Evolutionary conservation across 2,329 filamentous ascomycete species (phyloP).

Genomic region (Penicillium concentricum): DNA sequence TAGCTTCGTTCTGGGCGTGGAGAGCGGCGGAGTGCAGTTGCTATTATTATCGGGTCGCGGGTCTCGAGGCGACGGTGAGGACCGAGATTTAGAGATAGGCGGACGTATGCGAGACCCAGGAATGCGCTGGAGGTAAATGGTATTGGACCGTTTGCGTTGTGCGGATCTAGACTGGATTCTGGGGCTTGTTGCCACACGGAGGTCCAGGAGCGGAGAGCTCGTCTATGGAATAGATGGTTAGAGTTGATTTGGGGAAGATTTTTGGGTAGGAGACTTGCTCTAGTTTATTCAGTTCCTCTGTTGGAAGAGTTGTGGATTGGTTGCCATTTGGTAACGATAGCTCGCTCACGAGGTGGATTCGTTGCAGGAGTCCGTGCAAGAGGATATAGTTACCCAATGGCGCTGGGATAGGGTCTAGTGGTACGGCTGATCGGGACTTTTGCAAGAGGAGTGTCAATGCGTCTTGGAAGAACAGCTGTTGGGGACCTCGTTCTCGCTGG

Average conservation of each 20-base stretch:
- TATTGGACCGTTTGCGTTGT: constrained; percentile 35
- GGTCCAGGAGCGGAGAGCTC: constrained; percentile 37
- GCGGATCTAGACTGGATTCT: constrained; percentile 36
- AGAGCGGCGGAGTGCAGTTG: constrained; percentile 58
- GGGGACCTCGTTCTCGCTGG: constrained; percentile 26
- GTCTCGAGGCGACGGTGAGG: constrained; percentile 64
- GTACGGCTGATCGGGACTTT: constrained; percentile 25
- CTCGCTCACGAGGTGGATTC: constrained; percentile 51
- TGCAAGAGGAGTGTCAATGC: constrained; percentile 35
- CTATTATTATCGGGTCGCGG: constrained; percentile 62
- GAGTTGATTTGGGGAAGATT: background rate
- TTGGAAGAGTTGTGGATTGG: constrained; percentile 31
- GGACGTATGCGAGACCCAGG: constrained; percentile 34
- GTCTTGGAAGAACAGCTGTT: constrained; percentile 37
- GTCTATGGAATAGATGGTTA: constrained; percentile 14
- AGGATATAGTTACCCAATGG: constrained; percentile 69
- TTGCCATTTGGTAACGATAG: constrained; percentile 32
- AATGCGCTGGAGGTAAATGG: constrained; percentile 36
- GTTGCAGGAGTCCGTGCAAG: constrained; percentile 69
- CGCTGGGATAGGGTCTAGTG: constrained; percentile 34
- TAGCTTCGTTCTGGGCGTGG: constrained; percentile 59
- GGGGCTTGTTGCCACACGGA: constrained; percentile 38
- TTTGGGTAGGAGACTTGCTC: constrained; percentile 22
- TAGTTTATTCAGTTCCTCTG: constrained; percentile 35
- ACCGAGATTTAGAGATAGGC: constrained; percentile 50